These are phyloP conservation scores for Pichia paraexigua DNA, from an alignment of 805 yeast genomes.

Conservation along the genomic window DNA sequence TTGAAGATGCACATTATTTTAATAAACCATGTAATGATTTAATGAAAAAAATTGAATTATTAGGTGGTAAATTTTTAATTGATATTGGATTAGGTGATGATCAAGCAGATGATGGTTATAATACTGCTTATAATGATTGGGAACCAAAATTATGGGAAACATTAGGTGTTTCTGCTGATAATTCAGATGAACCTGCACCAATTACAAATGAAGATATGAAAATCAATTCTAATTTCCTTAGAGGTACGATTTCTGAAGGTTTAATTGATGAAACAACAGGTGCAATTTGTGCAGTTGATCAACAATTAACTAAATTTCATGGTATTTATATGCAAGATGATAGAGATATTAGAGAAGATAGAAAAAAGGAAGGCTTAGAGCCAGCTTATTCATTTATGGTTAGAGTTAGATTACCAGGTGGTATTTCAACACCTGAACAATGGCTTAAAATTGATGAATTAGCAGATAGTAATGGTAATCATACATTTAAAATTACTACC, in stretches of 20 bases:
- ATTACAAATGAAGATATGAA: slow-evolving; percentile 95
- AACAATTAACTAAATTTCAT: slow-evolving; percentile 93
- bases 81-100: slow-evolving; percentile 91
- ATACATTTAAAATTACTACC: slow-evolving; percentile 88
- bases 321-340: slow-evolving; percentile 99
- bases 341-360: slow-evolving; percentile 88
- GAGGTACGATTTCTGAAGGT: slow-evolving; percentile 92
- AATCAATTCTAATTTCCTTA: slow-evolving; percentile 71
- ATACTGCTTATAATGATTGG: slow-evolving; percentile 88
- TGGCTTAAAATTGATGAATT: slow-evolving; percentile 82
- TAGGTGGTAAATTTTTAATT: slow-evolving; percentile 68
- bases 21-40: slow-evolving; percentile 85
- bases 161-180: slow-evolving; percentile 80
- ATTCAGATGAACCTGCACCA: slow-evolving; percentile 84
- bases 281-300: slow-evolving; percentile 83
- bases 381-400: slow-evolving; percentile 98
- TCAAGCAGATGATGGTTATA: slow-evolving; percentile 93
- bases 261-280: slow-evolving; percentile 78
- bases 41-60: slow-evolving; percentile 49
- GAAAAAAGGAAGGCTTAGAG: slow-evolving; percentile 87
- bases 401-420: slow-evolving; percentile 92
- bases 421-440: slow-evolving; percentile 78
- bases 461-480: slow-evolving; percentile 78
- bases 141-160: slow-evolving; percentile 80
- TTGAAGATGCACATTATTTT: slow-evolving; percentile 88